Conservation (phyloP, 2,329 filamentous ascomycete species). For the Pezicula carpinea region DNA sequence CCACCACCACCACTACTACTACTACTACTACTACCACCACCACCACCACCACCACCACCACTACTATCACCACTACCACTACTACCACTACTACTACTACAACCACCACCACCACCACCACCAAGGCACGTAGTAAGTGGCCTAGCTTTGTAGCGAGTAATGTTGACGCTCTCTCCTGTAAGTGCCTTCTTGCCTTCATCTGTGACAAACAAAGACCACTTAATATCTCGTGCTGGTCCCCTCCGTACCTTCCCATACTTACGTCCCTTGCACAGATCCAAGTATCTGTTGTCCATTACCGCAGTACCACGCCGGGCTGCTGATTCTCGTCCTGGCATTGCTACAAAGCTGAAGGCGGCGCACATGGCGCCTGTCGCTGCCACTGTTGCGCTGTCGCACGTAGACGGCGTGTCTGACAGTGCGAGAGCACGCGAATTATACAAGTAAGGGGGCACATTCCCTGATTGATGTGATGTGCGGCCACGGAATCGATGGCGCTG, state of each 20-base stretch:
- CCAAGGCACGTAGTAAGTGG: not conserved
- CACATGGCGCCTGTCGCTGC: constrained; percentile 23
- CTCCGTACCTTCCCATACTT: too few species aligned
- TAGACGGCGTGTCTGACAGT: constrained; percentile 25
- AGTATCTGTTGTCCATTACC: too few species aligned
- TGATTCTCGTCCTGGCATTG: not conserved
- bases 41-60: too few species aligned
- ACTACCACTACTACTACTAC: too few species aligned
- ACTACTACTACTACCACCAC: too few species aligned
- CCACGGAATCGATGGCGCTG: not conserved
- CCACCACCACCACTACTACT: too few species aligned
- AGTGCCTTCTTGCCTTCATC: too few species aligned
- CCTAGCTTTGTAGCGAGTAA: not conserved
- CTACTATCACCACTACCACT: too few species aligned
- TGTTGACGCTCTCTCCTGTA: not conserved
- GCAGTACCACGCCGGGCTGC: not conserved
- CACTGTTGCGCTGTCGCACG: constrained; percentile 21
- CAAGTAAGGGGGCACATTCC: constrained; percentile 21
- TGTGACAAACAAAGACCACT: too few species aligned
- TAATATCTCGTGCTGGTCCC: too few species aligned
- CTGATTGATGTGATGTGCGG: not conserved
- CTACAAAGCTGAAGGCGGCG: not conserved
- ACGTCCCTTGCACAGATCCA: too few species aligned
- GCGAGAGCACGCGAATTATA: constrained; percentile 28
- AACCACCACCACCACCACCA: too few species aligned